Conservation (phyloP, 2,329 filamentous ascomycete genomes). For the Neopestalotiopsis sp. region DNA sequence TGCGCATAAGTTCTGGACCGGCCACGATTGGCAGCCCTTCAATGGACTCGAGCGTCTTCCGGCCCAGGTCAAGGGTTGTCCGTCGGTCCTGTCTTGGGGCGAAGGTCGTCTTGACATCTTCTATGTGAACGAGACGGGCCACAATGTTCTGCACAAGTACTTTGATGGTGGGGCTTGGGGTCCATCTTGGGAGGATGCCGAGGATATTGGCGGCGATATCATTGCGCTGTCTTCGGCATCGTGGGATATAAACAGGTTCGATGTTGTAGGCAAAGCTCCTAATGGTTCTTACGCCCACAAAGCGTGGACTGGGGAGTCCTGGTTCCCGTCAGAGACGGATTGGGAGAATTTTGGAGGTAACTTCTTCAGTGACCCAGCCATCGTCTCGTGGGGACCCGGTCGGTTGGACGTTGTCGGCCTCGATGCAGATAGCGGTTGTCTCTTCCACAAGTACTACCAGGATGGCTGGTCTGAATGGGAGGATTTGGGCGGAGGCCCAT, state of each 20-base stretch:
- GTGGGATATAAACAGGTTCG: conserved; percentile 24
- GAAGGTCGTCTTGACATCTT: conserved; percentile 25
- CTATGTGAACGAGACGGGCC: conserved; percentile 19
- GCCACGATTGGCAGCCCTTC: conserved; percentile 26
- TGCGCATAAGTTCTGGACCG: conserved; percentile 22
- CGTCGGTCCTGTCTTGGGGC: conserved; percentile 25
- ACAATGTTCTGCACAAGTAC: conserved; percentile 28
- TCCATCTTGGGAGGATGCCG: conserved; percentile 24
- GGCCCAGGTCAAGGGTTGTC: conserved; percentile 19
- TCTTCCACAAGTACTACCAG: conserved; percentile 24
- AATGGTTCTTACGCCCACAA: conserved; percentile 26
- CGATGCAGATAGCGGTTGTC: conserved; percentile 18
- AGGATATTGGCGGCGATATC: conserved; percentile 23
- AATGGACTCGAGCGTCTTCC: conserved; percentile 24
- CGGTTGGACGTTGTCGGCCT: conserved; percentile 25
- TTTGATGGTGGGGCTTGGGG: conserved; percentile 25
- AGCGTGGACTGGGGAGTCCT: conserved; percentile 26
- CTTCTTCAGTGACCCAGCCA: conserved; percentile 19
- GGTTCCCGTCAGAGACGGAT: conserved; percentile 10
- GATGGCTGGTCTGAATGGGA: conserved; percentile 26
- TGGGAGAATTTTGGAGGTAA: conserved; percentile 27
- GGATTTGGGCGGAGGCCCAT: conserved; percentile 24
- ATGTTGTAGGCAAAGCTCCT: conserved; percentile 22
- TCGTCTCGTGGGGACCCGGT: conserved; percentile 24
- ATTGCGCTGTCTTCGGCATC: conserved; percentile 1